phyloP scores from a whole-genome alignment of 108 stramenopile genomes.

The Skeletonema costatum region DNA sequence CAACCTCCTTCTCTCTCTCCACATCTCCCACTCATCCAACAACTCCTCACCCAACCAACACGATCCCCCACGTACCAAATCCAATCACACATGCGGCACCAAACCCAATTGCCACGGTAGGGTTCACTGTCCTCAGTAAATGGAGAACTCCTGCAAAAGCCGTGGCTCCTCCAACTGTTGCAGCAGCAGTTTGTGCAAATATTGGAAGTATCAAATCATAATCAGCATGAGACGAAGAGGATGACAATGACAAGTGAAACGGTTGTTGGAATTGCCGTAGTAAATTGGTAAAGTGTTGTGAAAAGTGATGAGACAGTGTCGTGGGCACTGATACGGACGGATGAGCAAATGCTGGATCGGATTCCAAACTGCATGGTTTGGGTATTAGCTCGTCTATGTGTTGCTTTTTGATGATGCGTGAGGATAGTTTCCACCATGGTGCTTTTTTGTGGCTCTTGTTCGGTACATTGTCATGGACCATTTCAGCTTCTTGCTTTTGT shows the following conservation, averaged over 20 bases:
- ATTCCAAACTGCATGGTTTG: slow-evolving; percentile 45
- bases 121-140: slow-evolving; percentile 17
- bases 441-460: neutral
- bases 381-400: slow-evolving; percentile 3
- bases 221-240: neutral
- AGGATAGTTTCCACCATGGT: slow-evolving; percentile 35
- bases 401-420: neutral
- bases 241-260: slow-evolving; percentile 12
- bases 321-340: slow-evolving; percentile 30
- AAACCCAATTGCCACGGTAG: slow-evolving; percentile 18
- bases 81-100: slow-evolving; percentile 34
- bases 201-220: slow-evolving; percentile 26
- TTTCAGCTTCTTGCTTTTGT: neutral
- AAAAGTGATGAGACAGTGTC: slow-evolving; percentile 34
- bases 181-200: slow-evolving; percentile 28
- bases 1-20: too few relatives aligned
- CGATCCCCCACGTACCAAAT: slow-evolving; percentile 42
- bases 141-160: slow-evolving; percentile 28
- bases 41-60: slow-evolving; percentile 27
- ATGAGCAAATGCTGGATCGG: slow-evolving; percentile 35
- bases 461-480: too few relatives aligned
- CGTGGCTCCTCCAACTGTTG: slow-evolving; percentile 23
- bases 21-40: too few relatives aligned
- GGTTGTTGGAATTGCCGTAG: slow-evolving; percentile 2
- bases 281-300: slow-evolving; percentile 34